phyloP scores from a whole-genome alignment of 345 rosid genomes.

The Linum trigynum region DNA sequence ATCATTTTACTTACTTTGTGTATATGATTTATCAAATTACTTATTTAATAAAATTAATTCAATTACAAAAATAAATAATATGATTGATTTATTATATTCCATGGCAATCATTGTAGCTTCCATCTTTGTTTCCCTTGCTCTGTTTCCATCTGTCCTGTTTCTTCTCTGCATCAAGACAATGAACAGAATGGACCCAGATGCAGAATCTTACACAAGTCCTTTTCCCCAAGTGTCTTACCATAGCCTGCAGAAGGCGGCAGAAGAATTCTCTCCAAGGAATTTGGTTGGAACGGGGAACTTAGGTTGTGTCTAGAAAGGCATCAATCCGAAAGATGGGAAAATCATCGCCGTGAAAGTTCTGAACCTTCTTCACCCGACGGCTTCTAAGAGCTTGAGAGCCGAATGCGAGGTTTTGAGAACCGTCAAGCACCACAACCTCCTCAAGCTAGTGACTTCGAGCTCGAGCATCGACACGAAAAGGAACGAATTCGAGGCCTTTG shows the following conservation, averaged over 20 bases:
- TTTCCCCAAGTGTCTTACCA: background rate
- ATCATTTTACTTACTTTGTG: too few species aligned
- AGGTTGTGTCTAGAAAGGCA: slow-evolving; percentile 20
- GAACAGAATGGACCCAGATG: background rate
- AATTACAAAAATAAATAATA: too few species aligned
- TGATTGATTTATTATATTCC: too few species aligned
- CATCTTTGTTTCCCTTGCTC: background rate
- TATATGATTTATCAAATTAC: too few species aligned
- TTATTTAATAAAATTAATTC: too few species aligned
- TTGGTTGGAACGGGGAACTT: slow-evolving; percentile 13
- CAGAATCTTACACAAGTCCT: background rate
- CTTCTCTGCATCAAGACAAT: slow-evolving; percentile 2
- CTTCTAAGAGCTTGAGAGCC: slow-evolving; percentile 14
- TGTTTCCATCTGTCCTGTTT: background rate
- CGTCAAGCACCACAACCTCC: slow-evolving; percentile 19
- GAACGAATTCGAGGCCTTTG: slow-evolving; percentile 21
- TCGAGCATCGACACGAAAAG: slow-evolving; percentile 10
- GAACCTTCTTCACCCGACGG: slow-evolving; percentile 10
- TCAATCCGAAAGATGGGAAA: background rate
- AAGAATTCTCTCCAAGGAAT: slow-evolving; percentile 12
- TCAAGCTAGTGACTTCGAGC: slow-evolving; percentile 17
- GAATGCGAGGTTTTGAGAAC: slow-evolving; percentile 13
- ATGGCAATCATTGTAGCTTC: background rate
- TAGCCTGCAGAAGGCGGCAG: slow-evolving; percentile 4
- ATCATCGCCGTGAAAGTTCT: slow-evolving; percentile 13